Conservation (phyloP, 495 filamentous ascomycete species). For the Lentithecium fluviatile region DNA sequence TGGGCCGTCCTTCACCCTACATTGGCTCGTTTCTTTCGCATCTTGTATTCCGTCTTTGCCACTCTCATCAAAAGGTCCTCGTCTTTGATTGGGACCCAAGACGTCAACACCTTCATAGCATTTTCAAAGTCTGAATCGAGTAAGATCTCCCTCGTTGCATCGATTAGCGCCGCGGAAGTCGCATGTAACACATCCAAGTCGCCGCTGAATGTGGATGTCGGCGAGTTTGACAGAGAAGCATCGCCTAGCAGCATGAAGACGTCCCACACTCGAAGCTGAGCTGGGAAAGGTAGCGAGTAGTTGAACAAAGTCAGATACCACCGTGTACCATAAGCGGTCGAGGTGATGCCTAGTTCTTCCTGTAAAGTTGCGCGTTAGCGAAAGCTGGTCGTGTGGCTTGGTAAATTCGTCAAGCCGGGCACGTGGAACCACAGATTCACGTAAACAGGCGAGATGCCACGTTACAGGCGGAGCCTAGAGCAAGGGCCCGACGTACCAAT, state of each 20-base stretch:
- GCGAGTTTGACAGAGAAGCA: slow-evolving; percentile 39
- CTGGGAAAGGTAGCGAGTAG: slow-evolving; percentile 91
- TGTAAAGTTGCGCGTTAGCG: slow-evolving; percentile 41
- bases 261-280: slow-evolving; percentile 98
- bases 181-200: slow-evolving; percentile 89
- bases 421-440: slow-evolving; percentile 14
- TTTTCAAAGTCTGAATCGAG: slow-evolving; percentile 96
- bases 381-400: slow-evolving; percentile 7
- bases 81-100: slow-evolving; percentile 92
- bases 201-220: slow-evolving; percentile 44
- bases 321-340: slow-evolving; percentile 89
- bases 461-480: background rate
- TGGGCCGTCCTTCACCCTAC: slow-evolving; percentile 11
- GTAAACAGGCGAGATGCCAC: background rate
- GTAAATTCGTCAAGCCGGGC: slow-evolving; percentile 1
- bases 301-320: slow-evolving; percentile 99
- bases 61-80: slow-evolving; percentile 95
- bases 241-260: slow-evolving; percentile 97
- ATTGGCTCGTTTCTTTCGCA: slow-evolving; percentile 50
- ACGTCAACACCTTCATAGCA: slow-evolving; percentile 95
- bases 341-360: slow-evolving; percentile 75
- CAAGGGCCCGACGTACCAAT: slow-evolving; percentile 59
- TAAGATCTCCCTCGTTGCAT: slow-evolving; percentile 86
- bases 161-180: slow-evolving; percentile 84
- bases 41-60: slow-evolving; percentile 86